Base-by-base conservation (phyloP, 208 protist genomes). In the Acanthamoeba triangularis region DNA sequence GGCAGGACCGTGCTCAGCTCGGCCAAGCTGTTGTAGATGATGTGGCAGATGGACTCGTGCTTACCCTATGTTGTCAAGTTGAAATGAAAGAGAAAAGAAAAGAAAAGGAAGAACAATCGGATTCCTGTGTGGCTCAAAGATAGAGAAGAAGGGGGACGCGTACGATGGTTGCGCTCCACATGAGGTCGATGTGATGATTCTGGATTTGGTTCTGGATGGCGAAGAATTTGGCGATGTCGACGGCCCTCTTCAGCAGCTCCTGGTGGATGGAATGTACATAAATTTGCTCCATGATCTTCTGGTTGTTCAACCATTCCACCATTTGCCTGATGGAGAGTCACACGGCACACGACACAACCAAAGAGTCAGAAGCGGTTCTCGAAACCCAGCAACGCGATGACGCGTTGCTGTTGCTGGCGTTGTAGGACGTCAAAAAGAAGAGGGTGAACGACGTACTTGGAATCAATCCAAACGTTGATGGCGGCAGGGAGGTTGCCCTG, bases 11-110 rank as follows among this genome's bases (percentile, higher is more conserved):
- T 47, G 18, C 80, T 78, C 16, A 97, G 69, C 14, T 94, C 78
- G 7, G 59, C 80, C 61, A 97, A 90, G 16, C 28, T 96, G 30
- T 95, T 88, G 67, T 95, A 97, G 59, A 97, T 96, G 35, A 95
- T 95, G 76, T 97, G 88, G 35, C 94, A 91, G 52, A 96, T 96
- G 25, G 94, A 95, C 76, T 97, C 96, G 49, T 97, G 96, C 88
- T 96, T 96, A 44, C 96, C 96, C 69, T 96, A 23, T 0, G 2
- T 52, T 67, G 61, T 23, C 7, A 67, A 11, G 69, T 8, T 23
- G 52, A 23, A 1, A 30, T 1, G 28, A 0, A 35, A 72, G 37
- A 37, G 30, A n/a, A 72, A 65, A 20, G 16, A 20, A 28, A 20
- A 65, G 54, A 14, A 59, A 25, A 23, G 2, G 54, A 14, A 2